phyloP scores from a whole-genome alignment of 2,329 filamentous ascomycete species.

The Microdochium bolleyi region DNA sequence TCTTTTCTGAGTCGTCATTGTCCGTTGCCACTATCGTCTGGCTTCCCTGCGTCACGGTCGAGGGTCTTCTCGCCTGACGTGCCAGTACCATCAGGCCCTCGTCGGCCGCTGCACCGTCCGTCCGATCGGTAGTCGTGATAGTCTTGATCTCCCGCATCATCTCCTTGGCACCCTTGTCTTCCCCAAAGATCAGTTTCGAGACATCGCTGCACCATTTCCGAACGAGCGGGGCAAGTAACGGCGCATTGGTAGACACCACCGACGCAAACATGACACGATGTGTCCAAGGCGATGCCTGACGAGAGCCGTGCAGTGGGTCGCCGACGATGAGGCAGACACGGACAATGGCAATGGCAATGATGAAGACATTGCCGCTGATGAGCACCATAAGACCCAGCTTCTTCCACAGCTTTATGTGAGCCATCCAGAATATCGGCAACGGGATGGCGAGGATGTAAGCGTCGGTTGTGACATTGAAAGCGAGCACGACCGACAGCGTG shows the following conservation, averaged over 20 bases:
- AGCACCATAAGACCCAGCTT: constrained; percentile 9
- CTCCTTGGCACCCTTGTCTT: not conserved
- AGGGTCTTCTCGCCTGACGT: not conserved
- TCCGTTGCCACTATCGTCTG: not conserved
- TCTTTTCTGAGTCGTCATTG: not conserved
- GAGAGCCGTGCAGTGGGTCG: not conserved
- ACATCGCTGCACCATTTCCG: constrained; percentile 1
- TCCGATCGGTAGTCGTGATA: constrained; percentile 3
- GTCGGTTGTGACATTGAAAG: constrained; percentile 8
- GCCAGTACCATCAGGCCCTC: not conserved
- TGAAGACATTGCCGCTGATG: constrained; percentile 7
- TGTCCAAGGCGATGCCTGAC: constrained; percentile 4
- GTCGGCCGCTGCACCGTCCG: not conserved
- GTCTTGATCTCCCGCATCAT: constrained; percentile 4
- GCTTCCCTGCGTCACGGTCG: not conserved
- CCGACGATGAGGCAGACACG: constrained; percentile 2
- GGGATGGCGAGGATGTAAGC: constrained; percentile 10
- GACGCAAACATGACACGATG: constrained; percentile 7
- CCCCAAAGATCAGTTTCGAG: not conserved
- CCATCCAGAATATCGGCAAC: constrained; percentile 10
- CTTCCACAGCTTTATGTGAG: constrained; percentile 10
- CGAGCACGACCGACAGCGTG: constrained; percentile 5
- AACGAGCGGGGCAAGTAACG: constrained; percentile 8
- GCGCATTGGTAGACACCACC: constrained; percentile 7
- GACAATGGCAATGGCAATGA: constrained; percentile 5